Evolutionary conservation across 1,139 yeast genomes (phyloP), one percentile per base, ranked within the genome.

Genomic region (Meyerozyma sp.): DNA sequence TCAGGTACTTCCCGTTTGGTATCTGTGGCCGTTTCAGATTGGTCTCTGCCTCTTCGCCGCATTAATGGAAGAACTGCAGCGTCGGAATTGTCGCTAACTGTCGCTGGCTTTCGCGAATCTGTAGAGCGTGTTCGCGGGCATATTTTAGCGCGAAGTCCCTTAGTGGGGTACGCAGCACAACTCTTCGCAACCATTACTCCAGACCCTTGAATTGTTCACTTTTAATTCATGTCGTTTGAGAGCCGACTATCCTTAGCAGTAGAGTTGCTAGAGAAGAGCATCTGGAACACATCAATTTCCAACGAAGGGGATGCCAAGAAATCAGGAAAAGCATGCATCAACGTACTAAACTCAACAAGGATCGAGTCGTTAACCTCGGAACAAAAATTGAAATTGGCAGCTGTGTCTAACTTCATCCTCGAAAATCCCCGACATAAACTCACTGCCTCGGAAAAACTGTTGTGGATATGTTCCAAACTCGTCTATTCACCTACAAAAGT

Each of bases 381-480:
- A 13, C 13, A 27, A 40, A 5, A 27, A 14, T 21, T 4, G 14
- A 4, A n/a, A 9, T 21, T 54, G 13, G 48, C 49, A 16, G 40
- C 39, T 8, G 38, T 64, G 8, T 63, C 69, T 3, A 40, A 46
- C 39, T 62, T 46, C 41, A 48, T 61, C 5, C 46, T 67, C 39
- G 39, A 50, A 3, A 48, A 51, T 13, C 65, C 65, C 45, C 64
- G 27, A 18, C 36, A 49, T 5, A 43, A 46, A 37, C 32, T 49
- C 13, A 37, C 50, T 4, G 34, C 55, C 20, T 53, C 58, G 16
- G 61, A 62, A 7, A 67, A 65, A 43, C 44, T 76, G 3, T 37
- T 54, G 3, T 79, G 84, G 84, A 48, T 75, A 3, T 63, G 74
- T 27, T 76, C 82, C 1, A 61, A 59, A 13, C 16, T 30, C 10